Evolutionary conservation across 306 rosid species (phyloP).

Genomic region (Betula pendula): DNA sequence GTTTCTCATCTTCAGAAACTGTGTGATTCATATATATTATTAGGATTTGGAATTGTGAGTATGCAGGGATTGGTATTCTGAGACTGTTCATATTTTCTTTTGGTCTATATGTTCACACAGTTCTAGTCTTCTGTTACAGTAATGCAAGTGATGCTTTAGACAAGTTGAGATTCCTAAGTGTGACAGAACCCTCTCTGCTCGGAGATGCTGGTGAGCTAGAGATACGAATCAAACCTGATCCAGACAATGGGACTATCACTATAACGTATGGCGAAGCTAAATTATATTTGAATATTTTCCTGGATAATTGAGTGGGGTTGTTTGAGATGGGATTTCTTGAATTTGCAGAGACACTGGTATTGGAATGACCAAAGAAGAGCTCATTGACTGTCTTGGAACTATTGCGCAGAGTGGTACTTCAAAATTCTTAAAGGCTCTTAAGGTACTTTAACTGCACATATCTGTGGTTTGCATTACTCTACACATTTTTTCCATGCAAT

Average conservation of each 20-base stretch:
- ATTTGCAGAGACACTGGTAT: constrained; percentile 81
- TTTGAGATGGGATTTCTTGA: constrained; percentile 10
- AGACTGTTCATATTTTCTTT: not conserved
- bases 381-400: constrained; percentile 96
- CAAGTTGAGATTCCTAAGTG: constrained; percentile 94
- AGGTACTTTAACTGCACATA: constrained; percentile 44
- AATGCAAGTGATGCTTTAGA: constrained; percentile 97
- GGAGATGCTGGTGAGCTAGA: constrained; percentile 85
- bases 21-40: not conserved
- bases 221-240: constrained; percentile 87
- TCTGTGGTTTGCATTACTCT: not conserved
- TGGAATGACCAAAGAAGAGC: constrained; percentile 96
- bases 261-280: constrained; percentile 54
- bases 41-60: not conserved
- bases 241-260: constrained; percentile 82
- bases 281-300: not conserved
- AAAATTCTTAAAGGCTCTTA: constrained; percentile 84
- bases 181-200: constrained; percentile 91
- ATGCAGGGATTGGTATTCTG: not conserved
- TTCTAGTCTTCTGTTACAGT: constrained; percentile 34
- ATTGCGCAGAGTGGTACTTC: constrained; percentile 99
- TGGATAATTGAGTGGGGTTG: constrained; percentile 6
- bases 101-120: not conserved
- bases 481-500: not conserved
- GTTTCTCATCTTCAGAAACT: not conserved